Evolutionary conservation across 257 asterid genomes (phyloP).

Genomic region (Przewalskia tangutica): DNA sequence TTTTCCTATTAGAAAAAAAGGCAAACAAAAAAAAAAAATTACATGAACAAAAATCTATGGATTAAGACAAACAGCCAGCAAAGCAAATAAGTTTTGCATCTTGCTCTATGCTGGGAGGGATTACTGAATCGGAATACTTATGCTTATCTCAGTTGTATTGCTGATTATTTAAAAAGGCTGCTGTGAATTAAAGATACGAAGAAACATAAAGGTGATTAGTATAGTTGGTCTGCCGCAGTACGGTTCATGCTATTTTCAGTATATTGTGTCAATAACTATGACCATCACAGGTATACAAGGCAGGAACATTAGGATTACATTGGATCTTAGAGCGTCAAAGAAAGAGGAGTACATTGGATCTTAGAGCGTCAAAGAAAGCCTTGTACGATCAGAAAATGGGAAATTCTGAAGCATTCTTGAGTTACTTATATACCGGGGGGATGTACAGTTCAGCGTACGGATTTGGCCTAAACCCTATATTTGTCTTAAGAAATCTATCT

Average conservation of each 20-base stretch:
- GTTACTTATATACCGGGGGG: neutral
- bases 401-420: neutral
- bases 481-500: neutral
- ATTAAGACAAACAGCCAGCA: neutral
- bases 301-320: neutral
- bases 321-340: no score
- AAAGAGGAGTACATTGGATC: neutral
- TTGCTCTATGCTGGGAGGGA: neutral
- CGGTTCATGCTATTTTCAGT: neutral
- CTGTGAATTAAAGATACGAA: neutral
- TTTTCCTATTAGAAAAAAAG: neutral
- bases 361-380: neutral
- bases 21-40: neutral
- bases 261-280: neutral
- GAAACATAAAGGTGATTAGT: neutral
- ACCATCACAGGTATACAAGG: neutral
- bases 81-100: neutral
- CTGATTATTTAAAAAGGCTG: neutral
- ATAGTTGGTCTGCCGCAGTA: neutral
- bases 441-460: neutral
- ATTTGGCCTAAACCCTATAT: neutral
- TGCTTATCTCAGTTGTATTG: neutral
- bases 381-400: neutral
- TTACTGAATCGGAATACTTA: no score
- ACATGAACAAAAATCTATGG: neutral